Base-by-base conservation (phyloP, 2,329 filamentous ascomycete genomes). In the Lojkania enalia region DNA sequence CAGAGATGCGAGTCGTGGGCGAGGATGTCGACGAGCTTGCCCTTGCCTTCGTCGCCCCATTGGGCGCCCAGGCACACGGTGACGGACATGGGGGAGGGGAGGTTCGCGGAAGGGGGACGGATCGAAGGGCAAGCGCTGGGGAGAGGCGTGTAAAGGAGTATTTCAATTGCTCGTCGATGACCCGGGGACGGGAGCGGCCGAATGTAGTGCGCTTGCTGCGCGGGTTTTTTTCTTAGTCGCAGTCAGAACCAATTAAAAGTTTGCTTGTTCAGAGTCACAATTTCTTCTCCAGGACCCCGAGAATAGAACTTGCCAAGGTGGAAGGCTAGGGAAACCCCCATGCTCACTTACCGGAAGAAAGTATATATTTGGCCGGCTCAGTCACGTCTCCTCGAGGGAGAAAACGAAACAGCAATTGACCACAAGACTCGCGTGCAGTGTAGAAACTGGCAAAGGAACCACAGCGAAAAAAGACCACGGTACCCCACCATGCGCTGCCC, bases 1-100 rank as follows among this genome's bases (percentile, higher is more conserved):
- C 79, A 83, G 55, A 83, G 69, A 54, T 79, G 72, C 33, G 76
- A 73, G 50, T 75, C 71, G 45, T 75, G 71, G 61, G 73, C 74
- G 51, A 80, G 75, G 52, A 79, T 78, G 55, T 80, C 81, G 60
- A 80, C 79, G 51, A 83, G 77, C 64, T 83, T 83, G 51, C 80
- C 80, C 66, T 82, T 81, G 57, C 67, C 76, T 70, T 81, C 78
- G 64, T 81, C 75, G 70, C 80, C 81, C 76, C 79, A 84, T 70
- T 83, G 80, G 60, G 77, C 74, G 48, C 81, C 81, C 54, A 83
- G 74, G 54, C 82, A 77, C 48, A 82, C 76, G 35, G 79, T 82
- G 44, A 78, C 77, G 71, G 77, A 76, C 67, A 71, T 70, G 39
- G n/a, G n/a, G n/a, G n/a, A n/a, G n/a, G n/a, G n/a, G n/a, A n/a